Evolutionary conservation across 1,284 basidiomycete genomes (phyloP).

Genomic region (Leccinum pachyderme): DNA sequence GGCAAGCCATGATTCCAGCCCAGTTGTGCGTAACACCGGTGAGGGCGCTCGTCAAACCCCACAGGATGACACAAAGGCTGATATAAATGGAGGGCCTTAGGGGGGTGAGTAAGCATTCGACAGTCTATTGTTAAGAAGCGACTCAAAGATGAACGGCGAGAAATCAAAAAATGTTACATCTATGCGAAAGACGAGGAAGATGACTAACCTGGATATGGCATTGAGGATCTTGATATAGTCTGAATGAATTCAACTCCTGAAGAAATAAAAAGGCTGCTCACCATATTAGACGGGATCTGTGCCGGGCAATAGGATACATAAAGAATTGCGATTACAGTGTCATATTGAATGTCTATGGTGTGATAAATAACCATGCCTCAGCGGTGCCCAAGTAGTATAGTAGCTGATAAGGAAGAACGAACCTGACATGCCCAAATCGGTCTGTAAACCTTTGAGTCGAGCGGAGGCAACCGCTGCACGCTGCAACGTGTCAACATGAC

Average conservation of each 20-base stretch:
- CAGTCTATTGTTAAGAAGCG: too few relatives aligned
- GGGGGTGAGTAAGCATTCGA: background rate
- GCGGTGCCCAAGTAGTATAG: too few relatives aligned
- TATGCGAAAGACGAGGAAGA: background rate
- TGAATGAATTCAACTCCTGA: conserved; percentile 41
- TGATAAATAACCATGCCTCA: background rate
- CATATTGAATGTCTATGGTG: background rate
- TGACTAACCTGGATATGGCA: background rate
- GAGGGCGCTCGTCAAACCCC: conserved; percentile 62
- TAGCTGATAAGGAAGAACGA: background rate
- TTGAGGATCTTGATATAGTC: conserved; percentile 32
- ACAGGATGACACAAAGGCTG: conserved; percentile 42
- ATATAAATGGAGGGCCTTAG: conserved; percentile 42
- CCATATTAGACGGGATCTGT: background rate
- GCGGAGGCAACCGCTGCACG: conserved; percentile 49
- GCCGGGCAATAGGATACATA: background rate
- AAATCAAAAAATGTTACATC: background rate
- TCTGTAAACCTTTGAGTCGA: conserved; percentile 1
- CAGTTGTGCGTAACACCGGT: conserved; percentile 60
- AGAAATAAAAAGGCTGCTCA: conserved; percentile 40
- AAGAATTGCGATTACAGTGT: background rate
- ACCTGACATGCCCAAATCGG: background rate
- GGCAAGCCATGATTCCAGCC: conserved; percentile 36
- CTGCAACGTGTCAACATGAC: conserved; percentile 31
- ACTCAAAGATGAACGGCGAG: too few relatives aligned